Conservation (phyloP, 306 rosid genomes). For the Nissolia schottii region DNA sequence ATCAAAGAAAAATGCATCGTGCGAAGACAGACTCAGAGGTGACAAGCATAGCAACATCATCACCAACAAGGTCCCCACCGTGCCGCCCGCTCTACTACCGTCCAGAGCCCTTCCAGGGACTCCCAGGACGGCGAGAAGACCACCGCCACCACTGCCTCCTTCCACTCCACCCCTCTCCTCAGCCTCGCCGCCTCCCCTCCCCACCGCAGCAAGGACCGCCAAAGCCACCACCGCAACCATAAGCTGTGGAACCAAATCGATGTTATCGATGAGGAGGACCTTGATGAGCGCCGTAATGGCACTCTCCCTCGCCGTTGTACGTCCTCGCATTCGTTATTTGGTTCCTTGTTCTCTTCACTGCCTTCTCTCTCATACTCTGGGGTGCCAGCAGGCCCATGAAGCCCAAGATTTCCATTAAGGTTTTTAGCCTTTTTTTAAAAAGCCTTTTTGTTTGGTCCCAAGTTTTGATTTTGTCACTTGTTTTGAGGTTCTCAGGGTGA, state of each 20-base stretch:
- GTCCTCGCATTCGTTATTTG: constrained; percentile 67
- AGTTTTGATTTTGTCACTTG: not conserved
- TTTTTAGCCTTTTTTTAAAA: not conserved
- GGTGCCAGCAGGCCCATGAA: constrained; percentile 95
- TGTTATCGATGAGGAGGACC: constrained; percentile 86
- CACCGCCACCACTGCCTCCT: constrained; percentile 72
- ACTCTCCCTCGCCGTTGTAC: constrained; percentile 74
- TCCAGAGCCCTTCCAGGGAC: constrained; percentile 89
- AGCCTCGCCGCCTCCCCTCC: constrained; percentile 88
- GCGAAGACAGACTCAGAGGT: constrained; percentile 94
- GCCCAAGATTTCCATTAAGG: constrained; percentile 71
- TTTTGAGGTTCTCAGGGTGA: not conserved
- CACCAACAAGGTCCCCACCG: constrained; percentile 87
- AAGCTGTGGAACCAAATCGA: constrained; percentile 77
- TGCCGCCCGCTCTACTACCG: constrained; percentile 81
- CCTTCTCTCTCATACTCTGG: constrained; percentile 78
- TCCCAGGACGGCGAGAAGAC: constrained; percentile 98
- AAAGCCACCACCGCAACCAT: not conserved
- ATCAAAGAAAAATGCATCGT: constrained; percentile 52
- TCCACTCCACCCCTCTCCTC: constrained; percentile 82
- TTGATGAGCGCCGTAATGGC: constrained; percentile 45
- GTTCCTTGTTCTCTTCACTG: constrained; percentile 59
- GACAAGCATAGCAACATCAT: constrained; percentile 73
- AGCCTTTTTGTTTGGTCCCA: not conserved
- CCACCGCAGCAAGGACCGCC: constrained; percentile 37